These are phyloP conservation scores for Grammothele lineata DNA, from an alignment of 768 basidiomycete species.

Conservation along the genomic window DNA sequence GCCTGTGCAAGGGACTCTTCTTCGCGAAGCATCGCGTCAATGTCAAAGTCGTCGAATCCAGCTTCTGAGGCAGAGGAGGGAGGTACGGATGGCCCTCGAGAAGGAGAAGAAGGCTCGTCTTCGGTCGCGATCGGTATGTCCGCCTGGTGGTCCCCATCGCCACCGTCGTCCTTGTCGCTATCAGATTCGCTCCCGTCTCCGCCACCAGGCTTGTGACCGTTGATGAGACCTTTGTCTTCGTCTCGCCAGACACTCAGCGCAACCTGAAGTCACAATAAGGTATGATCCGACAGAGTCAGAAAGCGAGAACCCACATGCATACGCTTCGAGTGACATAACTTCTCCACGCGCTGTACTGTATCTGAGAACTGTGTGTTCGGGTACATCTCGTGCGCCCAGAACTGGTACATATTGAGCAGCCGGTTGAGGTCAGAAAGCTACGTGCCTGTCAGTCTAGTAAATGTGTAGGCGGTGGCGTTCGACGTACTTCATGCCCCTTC, in stretches of 20 bases:
- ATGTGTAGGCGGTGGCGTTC: too few relatives aligned
- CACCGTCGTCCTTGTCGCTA: constrained; percentile 22
- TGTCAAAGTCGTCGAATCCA: constrained; percentile 41
- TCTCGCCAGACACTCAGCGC: constrained; percentile 75
- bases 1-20: too few relatives aligned
- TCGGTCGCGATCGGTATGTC: constrained; percentile 10
- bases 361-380: constrained; percentile 87
- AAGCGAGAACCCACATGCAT: constrained; percentile 63
- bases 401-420: constrained; percentile 81
- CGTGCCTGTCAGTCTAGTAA: too few relatives aligned
- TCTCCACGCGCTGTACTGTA: constrained; percentile 83
- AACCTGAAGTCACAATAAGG: constrained; percentile 39
- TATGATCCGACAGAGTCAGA: background rate
- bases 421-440: constrained; percentile 80
- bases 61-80: constrained; percentile 32
- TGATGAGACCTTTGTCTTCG: constrained; percentile 46
- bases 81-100: constrained; percentile 37
- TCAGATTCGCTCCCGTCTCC: constrained; percentile 27
- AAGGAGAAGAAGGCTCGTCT: constrained; percentile 25
- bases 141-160: constrained; percentile 13
- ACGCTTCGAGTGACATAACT: constrained; percentile 77
- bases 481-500: constrained; percentile 85
- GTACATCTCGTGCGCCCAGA: constrained; percentile 92
- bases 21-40: constrained; percentile 46
- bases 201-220: constrained; percentile 30